Conservation (phyloP, 352 stramenopile species). For the Globisporangium emineosum region DNA sequence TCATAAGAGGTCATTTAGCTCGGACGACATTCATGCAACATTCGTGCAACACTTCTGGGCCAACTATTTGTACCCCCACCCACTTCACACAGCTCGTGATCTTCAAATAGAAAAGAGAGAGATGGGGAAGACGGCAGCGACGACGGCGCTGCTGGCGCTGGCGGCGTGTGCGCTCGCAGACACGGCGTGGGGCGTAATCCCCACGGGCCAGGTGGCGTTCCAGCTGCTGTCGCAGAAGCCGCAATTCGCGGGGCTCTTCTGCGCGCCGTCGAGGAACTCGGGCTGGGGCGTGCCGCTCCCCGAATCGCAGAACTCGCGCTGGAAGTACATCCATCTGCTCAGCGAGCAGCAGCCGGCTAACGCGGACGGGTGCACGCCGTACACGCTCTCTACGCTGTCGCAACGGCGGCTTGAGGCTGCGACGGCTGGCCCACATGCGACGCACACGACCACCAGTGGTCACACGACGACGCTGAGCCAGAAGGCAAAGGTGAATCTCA, state of each 20-base stretch:
- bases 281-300: conserved; percentile 60
- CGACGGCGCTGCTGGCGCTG: conserved; percentile 1
- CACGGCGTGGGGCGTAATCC: conserved; percentile 29
- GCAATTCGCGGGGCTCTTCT: conserved; percentile 48
- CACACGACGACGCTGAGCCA: background rate
- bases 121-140: background rate
- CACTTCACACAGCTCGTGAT: background rate
- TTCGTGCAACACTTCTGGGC: background rate
- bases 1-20: background rate
- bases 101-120: background rate
- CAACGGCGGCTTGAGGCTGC: conserved; percentile 8
- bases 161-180: conserved; percentile 2
- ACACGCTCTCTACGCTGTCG: conserved; percentile 19
- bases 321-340: conserved; percentile 48
- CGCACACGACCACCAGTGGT: background rate
- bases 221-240: conserved; percentile 30
- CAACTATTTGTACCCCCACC: background rate
- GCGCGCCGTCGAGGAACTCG: conserved; percentile 42
- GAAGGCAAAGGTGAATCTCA: conserved; percentile 13
- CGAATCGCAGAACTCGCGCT: conserved; percentile 42
- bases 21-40: background rate
- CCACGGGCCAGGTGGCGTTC: conserved; percentile 41
- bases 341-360: conserved; percentile 20
- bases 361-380: conserved; percentile 39
- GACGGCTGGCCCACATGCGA: background rate